Evolutionary conservation across 768 basidiomycete genomes (phyloP).

Genomic region (Leccinum truebloodii): DNA sequence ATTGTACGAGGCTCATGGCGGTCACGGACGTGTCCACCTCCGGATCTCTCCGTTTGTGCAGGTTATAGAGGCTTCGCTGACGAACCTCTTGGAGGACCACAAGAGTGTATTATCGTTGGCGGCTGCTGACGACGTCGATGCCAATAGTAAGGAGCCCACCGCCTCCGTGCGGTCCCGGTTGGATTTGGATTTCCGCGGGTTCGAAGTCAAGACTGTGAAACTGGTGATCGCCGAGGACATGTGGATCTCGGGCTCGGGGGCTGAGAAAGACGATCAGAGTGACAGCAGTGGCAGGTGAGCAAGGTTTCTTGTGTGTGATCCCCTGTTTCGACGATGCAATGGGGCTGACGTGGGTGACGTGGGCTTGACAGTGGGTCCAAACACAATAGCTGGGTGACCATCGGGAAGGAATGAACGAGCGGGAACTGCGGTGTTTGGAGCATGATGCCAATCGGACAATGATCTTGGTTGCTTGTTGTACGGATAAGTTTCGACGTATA

Average conservation of each 20-base stretch:
- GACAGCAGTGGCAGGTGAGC: conserved; percentile 12
- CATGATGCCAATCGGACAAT: background rate
- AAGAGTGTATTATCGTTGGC: conserved; percentile 43
- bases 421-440: no score
- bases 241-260: background rate
- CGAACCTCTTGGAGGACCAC: conserved; percentile 87
- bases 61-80: conserved; percentile 62
- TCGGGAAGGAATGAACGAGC: conserved; percentile 27
- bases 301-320: background rate
- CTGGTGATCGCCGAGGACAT: conserved; percentile 41
- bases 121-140: conserved; percentile 28
- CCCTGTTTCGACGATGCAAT: background rate
- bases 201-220: conserved; percentile 90
- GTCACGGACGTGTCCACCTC: conserved; percentile 71
- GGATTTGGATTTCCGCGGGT: conserved; percentile 75
- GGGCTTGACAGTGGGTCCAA: conserved; percentile 13
- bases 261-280: conserved; percentile 2
- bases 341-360: background rate
- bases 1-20: conserved; percentile 93
- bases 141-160: background rate
- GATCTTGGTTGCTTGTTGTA: conserved; percentile 7
- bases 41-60: conserved; percentile 52
- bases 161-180: conserved; percentile 30
- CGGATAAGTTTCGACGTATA: background rate
- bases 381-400: conserved; percentile 37